A percentile compares a stretch with the other conserved stretches of the same genome.
Evolutionary conservation across 192 early-diverging fungal species (phyloP).

Genomic region (Backusella psychrophila): DNA sequence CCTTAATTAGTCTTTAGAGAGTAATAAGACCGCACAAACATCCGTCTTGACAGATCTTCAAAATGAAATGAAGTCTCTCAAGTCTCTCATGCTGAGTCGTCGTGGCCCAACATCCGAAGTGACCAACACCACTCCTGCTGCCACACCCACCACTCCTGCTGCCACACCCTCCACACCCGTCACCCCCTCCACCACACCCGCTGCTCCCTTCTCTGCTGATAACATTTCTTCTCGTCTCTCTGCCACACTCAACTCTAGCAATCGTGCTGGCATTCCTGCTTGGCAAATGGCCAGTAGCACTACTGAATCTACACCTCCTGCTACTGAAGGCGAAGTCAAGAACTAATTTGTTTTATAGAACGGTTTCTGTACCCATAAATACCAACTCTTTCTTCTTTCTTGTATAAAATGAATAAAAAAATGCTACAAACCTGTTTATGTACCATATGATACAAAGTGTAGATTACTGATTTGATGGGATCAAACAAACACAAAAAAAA

Average conservation of each 20-base stretch:
- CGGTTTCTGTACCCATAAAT: neutral
- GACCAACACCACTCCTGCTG: conserved; percentile 23
- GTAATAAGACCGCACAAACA: conserved; percentile 68
- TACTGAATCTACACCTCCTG: conserved; percentile 8
- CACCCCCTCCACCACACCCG: neutral
- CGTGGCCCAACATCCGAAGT: conserved; percentile 39
- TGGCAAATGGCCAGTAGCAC: conserved; percentile 59
- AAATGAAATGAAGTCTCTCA: conserved; percentile 90
- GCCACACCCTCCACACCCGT: conserved; percentile 33
- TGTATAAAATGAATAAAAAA: neutral
- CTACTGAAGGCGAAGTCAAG: neutral
- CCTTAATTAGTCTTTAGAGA: conserved; percentile 61
- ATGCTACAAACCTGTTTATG: neutral
- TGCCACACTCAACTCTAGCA: conserved; percentile 2
- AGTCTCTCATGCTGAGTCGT: conserved; percentile 86
- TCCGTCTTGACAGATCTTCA: conserved; percentile 78
- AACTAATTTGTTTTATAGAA: neutral
- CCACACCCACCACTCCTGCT: conserved; percentile 26
- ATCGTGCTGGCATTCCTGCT: conserved; percentile 46
- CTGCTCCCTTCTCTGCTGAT: conserved; percentile 7
- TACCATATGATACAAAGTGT: neutral
- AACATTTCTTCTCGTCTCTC: conserved; percentile 21
- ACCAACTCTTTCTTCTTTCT: neutral
- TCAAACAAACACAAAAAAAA: too few relatives aligned
- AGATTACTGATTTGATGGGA: too few relatives aligned